A percentile compares a stretch with the other conserved stretches of the same genome.
These are phyloP conservation scores for Paracorniculantispora psalliotae DNA, from an alignment of 2,329 filamentous ascomycete species.

Conservation along the genomic window DNA sequence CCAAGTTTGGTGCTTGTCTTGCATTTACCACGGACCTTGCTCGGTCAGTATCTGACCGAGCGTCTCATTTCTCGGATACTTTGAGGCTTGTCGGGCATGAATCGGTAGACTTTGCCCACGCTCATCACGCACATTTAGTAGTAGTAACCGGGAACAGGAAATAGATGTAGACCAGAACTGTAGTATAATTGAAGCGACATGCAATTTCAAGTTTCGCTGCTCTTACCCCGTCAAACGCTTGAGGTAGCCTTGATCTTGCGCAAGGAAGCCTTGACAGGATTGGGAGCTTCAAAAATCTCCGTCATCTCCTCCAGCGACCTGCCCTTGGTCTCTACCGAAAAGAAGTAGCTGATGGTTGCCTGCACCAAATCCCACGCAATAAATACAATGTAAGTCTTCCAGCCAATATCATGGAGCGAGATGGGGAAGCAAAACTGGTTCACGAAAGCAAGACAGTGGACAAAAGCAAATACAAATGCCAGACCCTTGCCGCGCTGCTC, in stretches of 20 bases:
- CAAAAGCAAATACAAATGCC: constrained; percentile 34
- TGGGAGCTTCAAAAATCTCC: constrained; percentile 22
- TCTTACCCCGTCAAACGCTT: neutral
- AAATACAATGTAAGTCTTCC: constrained; percentile 39
- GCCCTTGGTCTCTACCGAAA: constrained; percentile 27
- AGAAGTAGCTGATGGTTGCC: constrained; percentile 26
- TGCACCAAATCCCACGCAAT: constrained; percentile 4
- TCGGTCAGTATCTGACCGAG: neutral
- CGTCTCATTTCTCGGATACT: too few relatives aligned
- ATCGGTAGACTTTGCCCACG: too few relatives aligned
- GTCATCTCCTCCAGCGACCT: constrained; percentile 24
- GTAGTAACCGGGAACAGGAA: too few relatives aligned
- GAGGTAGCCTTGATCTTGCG: neutral
- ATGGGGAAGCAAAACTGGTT: constrained; percentile 37
- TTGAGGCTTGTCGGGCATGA: too few relatives aligned
- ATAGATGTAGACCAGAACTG: too few relatives aligned
- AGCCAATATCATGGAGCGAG: constrained; percentile 36
- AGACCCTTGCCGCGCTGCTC: constrained; percentile 37
- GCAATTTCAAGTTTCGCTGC: too few relatives aligned
- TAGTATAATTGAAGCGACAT: too few relatives aligned
- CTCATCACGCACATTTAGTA: too few relatives aligned
- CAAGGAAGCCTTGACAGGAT: constrained; percentile 16
- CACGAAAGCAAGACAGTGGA: constrained; percentile 25
- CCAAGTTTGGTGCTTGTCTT: too few relatives aligned
- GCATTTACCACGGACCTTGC: neutral